These are phyloP conservation scores for Aspergillus novofumigatus DNA, from an alignment of 2,329 filamentous ascomycete genomes.

Conservation along the genomic window DNA sequence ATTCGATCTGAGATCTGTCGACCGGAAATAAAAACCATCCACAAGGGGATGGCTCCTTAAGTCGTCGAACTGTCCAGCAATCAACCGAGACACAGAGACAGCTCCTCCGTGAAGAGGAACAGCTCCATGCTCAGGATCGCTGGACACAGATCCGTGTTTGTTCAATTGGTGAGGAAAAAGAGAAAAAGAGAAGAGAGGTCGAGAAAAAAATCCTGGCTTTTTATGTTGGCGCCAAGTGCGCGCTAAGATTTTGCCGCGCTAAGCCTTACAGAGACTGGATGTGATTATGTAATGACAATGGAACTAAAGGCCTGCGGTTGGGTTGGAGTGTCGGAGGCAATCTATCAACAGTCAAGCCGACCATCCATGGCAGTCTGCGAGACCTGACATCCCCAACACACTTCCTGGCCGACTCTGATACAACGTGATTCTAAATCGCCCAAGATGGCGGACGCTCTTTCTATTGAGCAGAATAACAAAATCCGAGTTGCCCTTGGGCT, in stretches of 20 bases:
- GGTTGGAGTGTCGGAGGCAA: background rate
- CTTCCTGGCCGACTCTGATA: background rate
- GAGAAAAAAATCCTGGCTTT: conserved; percentile 17
- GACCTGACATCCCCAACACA: background rate
- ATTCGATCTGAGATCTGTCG: conserved; percentile 88
- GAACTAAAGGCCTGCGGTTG: background rate
- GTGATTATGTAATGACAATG: conserved; percentile 13
- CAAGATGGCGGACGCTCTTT: conserved; percentile 55
- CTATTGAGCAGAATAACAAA: conserved; percentile 91
- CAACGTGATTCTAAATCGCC: conserved; percentile 4
- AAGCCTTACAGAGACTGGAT: conserved; percentile 18
- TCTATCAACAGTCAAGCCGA: background rate
- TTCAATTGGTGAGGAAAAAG: conserved; percentile 42
- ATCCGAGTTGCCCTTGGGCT: conserved; percentile 85
- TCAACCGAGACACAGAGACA: conserved; percentile 66
- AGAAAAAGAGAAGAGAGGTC: conserved; percentile 37
- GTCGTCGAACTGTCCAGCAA: conserved; percentile 81
- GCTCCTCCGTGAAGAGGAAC: conserved; percentile 29
- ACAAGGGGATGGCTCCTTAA: conserved; percentile 69
- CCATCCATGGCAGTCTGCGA: background rate
- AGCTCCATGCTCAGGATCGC: conserved; percentile 59
- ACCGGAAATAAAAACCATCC: conserved; percentile 82
- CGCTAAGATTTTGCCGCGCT: conserved; percentile 18
- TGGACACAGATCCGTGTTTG: conserved; percentile 76
- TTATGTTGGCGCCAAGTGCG: conserved; percentile 27